phyloP scores from a whole-genome alignment of 495 filamentous ascomycete genomes.

The Pseudotulostoma volvatum region DNA sequence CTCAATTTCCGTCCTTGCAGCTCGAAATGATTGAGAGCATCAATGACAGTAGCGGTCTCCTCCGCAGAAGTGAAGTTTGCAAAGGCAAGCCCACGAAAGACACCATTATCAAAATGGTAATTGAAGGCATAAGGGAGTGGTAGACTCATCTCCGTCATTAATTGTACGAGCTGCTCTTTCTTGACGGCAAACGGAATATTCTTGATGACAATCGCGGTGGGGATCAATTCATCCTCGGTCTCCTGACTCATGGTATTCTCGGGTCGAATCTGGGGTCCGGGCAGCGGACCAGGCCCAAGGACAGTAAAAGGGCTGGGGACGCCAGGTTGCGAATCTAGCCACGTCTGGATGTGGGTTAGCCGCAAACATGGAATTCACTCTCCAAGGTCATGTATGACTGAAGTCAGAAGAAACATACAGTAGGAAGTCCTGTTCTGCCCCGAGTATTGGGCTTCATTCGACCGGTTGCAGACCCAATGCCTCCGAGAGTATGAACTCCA shows the following conservation, averaged over 20 bases:
- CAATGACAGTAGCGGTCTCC: slow-evolving; percentile 82
- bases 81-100: slow-evolving; percentile 91
- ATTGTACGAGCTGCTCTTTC: slow-evolving; percentile 79
- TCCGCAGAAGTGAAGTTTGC: slow-evolving; percentile 95
- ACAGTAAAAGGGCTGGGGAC: slow-evolving; percentile 37
- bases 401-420: slow-evolving; percentile 28
- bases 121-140: slow-evolving; percentile 97
- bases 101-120: slow-evolving; percentile 97
- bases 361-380: slow-evolving; percentile 2
- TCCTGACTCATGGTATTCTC: slow-evolving; percentile 38
- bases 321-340: slow-evolving; percentile 42
- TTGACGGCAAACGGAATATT: slow-evolving; percentile 98
- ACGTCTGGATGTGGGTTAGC: slow-evolving; percentile 28
- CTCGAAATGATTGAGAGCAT: slow-evolving; percentile 84
- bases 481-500: slow-evolving; percentile 34
- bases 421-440: slow-evolving; percentile 39
- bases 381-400: too few species aligned
- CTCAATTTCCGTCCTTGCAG: slow-evolving; percentile 84
- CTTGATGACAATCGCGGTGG: slow-evolving; percentile 97
- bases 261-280: slow-evolving; percentile 33
- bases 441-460: slow-evolving; percentile 38
- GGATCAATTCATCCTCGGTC: slow-evolving; percentile 73
- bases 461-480: slow-evolving; percentile 37
- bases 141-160: slow-evolving; percentile 84
- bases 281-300: slow-evolving; percentile 35